phyloP scores from a whole-genome alignment of 306 rosid genomes.

The Cotoneaster glaucophyllus region DNA sequence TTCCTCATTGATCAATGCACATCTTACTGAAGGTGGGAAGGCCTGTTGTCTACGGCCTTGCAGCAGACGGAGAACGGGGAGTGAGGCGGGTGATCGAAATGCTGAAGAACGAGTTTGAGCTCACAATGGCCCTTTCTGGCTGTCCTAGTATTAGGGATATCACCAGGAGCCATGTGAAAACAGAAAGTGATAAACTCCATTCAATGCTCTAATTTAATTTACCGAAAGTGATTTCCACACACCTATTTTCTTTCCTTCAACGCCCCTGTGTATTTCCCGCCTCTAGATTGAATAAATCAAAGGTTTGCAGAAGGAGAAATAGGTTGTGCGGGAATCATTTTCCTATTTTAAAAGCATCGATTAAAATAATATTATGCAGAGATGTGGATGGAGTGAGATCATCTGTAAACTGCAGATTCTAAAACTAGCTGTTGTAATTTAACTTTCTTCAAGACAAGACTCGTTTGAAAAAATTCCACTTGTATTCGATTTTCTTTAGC shows the following conservation, averaged over 20 bases:
- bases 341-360: too few relatives aligned
- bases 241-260: neutral
- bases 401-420: neutral
- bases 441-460: neutral
- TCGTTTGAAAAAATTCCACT: neutral
- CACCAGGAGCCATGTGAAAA: constrained; percentile 47
- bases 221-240: too few relatives aligned
- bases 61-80: constrained; percentile 52
- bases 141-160: constrained; percentile 38
- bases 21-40: constrained; percentile 45
- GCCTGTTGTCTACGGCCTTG: constrained; percentile 44
- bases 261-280: neutral
- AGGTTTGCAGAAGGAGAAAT: neutral
- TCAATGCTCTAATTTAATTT: constrained; percentile 36
- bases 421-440: neutral
- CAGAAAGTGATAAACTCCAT: constrained; percentile 24
- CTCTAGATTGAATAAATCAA: neutral
- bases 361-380: neutral
- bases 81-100: constrained; percentile 41
- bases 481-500: neutral
- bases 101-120: constrained; percentile 57
- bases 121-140: constrained; percentile 57
- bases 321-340: too few relatives aligned
- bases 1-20: neutral
- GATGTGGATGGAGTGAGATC: neutral